A percentile compares a stretch with the other conserved stretches of the same genome.
These are phyloP conservation scores for Septoria petroselini DNA, from an alignment of 2,329 filamentous ascomycete genomes.

Conservation along the genomic window DNA sequence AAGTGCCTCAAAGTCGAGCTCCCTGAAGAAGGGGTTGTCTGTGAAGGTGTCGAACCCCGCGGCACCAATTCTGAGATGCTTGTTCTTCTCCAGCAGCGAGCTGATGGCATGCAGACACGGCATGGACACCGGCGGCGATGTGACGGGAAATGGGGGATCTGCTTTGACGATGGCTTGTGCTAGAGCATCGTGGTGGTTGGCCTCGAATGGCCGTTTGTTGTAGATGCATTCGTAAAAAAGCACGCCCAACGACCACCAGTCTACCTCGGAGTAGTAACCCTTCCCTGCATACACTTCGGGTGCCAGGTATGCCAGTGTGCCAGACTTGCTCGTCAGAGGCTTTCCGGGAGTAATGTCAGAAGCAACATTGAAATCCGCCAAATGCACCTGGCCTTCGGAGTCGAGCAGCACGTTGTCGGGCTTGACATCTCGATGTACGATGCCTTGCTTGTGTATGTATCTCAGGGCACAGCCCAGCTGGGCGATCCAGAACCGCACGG, in stretches of 20 bases:
- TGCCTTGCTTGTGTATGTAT: constrained; percentile 81
- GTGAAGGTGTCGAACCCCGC: constrained; percentile 79
- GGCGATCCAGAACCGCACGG: constrained; percentile 94
- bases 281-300: constrained; percentile 91
- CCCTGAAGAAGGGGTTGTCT: constrained; percentile 82
- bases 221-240: constrained; percentile 99
- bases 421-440: constrained; percentile 88
- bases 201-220: constrained; percentile 96
- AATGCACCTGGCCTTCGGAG: constrained; percentile 87
- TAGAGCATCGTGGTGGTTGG: constrained; percentile 76
- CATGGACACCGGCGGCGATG: constrained; percentile 82
- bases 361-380: constrained; percentile 98
- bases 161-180: constrained; percentile 77
- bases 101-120: constrained; percentile 86
- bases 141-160: constrained; percentile 84
- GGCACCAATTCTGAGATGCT: constrained; percentile 76
- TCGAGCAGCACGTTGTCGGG: constrained; percentile 88
- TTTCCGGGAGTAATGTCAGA: constrained; percentile 85
- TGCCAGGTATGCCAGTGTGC: constrained; percentile 90
- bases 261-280: constrained; percentile 84
- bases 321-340: constrained; percentile 88
- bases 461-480: constrained; percentile 86
- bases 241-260: constrained; percentile 98
- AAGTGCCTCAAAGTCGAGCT: constrained; percentile 78
- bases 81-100: constrained; percentile 76